Percentiles rank a stretch among this genome's conserved stretches.
These are phyloP conservation scores for Polyplosphaeria fusca DNA, from an alignment of 495 filamentous ascomycete species.

Conservation along the genomic window DNA sequence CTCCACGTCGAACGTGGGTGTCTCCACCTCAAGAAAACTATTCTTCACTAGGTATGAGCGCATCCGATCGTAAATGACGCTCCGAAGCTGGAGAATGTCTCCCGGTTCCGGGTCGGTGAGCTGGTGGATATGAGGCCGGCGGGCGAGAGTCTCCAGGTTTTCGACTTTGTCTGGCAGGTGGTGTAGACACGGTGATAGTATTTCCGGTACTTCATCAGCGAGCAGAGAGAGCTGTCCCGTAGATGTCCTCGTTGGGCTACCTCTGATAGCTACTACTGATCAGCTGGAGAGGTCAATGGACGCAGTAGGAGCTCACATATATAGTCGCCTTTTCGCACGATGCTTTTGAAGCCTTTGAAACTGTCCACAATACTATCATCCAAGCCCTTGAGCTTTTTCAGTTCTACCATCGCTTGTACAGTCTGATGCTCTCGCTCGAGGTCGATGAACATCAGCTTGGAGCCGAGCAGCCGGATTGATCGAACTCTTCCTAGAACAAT, in stretches of 20 bases:
- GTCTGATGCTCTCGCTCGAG: slow-evolving; percentile 62
- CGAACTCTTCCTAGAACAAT: slow-evolving; percentile 59
- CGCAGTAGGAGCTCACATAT: slow-evolving; percentile 57
- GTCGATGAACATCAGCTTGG: slow-evolving; percentile 81
- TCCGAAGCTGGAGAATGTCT: slow-evolving; percentile 71
- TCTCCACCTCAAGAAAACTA: slow-evolving; percentile 81
- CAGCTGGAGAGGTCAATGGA: neutral
- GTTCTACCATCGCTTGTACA: slow-evolving; percentile 71
- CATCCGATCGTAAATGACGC: slow-evolving; percentile 68
- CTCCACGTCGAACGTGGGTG: slow-evolving; percentile 73
- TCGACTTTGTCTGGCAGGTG: slow-evolving; percentile 63
- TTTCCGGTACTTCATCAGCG: slow-evolving; percentile 60
- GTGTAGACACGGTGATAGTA: slow-evolving; percentile 75
- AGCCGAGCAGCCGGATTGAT: slow-evolving; percentile 56
- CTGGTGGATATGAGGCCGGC: slow-evolving; percentile 76
- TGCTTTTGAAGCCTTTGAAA: slow-evolving; percentile 56
- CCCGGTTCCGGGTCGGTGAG: slow-evolving; percentile 62
- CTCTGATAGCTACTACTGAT: slow-evolving; percentile 49
- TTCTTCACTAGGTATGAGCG: slow-evolving; percentile 67
- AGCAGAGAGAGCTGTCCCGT: slow-evolving; percentile 75
- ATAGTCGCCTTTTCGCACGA: slow-evolving; percentile 71
- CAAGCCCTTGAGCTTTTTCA: slow-evolving; percentile 48
- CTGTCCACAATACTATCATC: slow-evolving; percentile 46
- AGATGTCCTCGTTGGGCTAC: slow-evolving; percentile 65
- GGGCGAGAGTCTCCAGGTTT: slow-evolving; percentile 62